phyloP scores from a whole-genome alignment of 768 basidiomycete genomes.

The Pulveroboletus sp. region DNA sequence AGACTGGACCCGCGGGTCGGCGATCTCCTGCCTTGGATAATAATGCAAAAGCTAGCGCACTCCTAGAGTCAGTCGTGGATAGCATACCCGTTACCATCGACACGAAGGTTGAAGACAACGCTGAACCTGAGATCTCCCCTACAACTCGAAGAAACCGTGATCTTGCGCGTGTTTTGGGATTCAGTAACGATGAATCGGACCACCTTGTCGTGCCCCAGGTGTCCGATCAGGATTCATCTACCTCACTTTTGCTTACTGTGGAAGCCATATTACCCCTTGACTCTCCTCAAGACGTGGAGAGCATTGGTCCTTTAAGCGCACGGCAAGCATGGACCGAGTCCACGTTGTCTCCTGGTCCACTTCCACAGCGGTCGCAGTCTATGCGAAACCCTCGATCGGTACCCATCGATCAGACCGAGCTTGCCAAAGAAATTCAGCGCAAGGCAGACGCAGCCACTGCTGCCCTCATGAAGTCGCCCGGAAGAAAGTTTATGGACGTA shows the following conservation, averaged over 20 bases:
- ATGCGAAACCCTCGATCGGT: conserved; percentile 38
- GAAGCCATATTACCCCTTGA: conserved; percentile 30
- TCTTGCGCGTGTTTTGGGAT: conserved; percentile 67
- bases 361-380: conserved; percentile 30
- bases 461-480: conserved; percentile 50
- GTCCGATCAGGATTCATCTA: conserved; percentile 24
- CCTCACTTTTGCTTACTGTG: conserved; percentile 34
- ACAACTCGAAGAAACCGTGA: conserved; percentile 65
- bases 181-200: conserved; percentile 47
- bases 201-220: conserved; percentile 20
- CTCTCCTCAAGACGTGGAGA: conserved; percentile 18
- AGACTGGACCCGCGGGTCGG: conserved; percentile 29
- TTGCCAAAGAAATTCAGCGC: conserved; percentile 63
- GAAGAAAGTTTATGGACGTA: conserved; percentile 37
- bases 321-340: conserved; percentile 1
- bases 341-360: conserved; percentile 15
- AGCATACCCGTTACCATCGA: conserved; percentile 45
- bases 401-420: conserved; percentile 49
- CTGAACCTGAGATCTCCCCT: conserved; percentile 40
- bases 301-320: neutral
- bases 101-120: conserved; percentile 23
- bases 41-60: conserved; percentile 55
- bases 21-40: conserved; percentile 43
- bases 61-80: conserved; percentile 60
- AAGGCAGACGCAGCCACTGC: conserved; percentile 64